Conservation (phyloP, 2,329 filamentous ascomycete genomes). For the Lachnellula hyalina region DNA sequence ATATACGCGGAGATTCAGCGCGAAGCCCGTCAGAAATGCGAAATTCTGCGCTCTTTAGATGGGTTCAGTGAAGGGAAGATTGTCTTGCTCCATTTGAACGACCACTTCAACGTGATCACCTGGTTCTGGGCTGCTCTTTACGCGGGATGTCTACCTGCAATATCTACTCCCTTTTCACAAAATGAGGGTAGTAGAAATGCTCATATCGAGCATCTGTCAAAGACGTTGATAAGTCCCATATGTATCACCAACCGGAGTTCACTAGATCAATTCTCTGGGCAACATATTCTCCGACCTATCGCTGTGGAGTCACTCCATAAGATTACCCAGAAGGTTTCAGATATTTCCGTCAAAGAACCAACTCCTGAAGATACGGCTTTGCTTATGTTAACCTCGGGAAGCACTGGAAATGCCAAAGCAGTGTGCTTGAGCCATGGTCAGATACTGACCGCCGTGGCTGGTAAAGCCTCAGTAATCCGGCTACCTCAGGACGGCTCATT, state of each 20-base stretch:
- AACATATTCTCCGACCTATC: background rate
- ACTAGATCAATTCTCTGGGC: background rate
- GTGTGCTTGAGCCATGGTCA: slow-evolving; percentile 40
- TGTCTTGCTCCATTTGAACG: slow-evolving; percentile 32
- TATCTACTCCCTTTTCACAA: slow-evolving; percentile 32
- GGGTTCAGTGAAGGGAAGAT: background rate
- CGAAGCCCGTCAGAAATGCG: background rate
- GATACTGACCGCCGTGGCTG: slow-evolving; percentile 36
- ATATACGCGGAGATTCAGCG: background rate
- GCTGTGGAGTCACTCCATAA: slow-evolving; percentile 1
- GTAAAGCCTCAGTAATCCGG: slow-evolving; percentile 33
- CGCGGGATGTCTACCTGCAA: slow-evolving; percentile 33
- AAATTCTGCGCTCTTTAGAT: background rate
- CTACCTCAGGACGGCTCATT: slow-evolving; percentile 28
- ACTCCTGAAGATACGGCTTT: slow-evolving; percentile 25
- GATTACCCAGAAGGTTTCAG: background rate
- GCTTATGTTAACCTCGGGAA: slow-evolving; percentile 49
- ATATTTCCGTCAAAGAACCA: background rate
- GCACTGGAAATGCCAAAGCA: slow-evolving; percentile 46
- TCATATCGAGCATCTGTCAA: slow-evolving; percentile 28
- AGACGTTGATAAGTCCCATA: slow-evolving; percentile 4
- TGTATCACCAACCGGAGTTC: slow-evolving; percentile 3
- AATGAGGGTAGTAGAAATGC: slow-evolving; percentile 21
- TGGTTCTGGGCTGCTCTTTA: slow-evolving; percentile 38
- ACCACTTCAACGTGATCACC: slow-evolving; percentile 33